These are phyloP conservation scores for Litchi chinensis DNA, from an alignment of 345 rosid species.

Conservation along the genomic window DNA sequence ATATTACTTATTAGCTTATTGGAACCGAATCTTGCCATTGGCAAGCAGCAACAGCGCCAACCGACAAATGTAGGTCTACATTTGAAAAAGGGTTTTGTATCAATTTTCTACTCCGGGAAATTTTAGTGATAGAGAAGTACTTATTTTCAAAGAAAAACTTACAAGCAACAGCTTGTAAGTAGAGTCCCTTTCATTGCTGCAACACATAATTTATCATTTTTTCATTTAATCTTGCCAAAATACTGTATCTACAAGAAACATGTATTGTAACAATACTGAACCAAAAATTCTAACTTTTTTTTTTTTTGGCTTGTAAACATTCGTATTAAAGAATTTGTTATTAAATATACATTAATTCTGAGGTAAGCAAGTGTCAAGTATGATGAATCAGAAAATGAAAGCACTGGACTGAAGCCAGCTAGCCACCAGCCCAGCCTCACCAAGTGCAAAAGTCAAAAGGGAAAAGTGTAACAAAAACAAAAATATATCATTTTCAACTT, in stretches of 20 bases:
- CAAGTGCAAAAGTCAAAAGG: slow-evolving; percentile 12
- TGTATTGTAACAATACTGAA: too few species aligned
- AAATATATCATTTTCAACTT: not conserved
- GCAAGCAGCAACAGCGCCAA: too few species aligned
- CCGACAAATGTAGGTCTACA: not conserved
- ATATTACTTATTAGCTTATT: too few species aligned
- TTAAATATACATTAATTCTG: not conserved
- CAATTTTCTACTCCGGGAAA: not conserved
- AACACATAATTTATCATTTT: too few species aligned
- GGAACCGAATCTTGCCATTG: too few species aligned
- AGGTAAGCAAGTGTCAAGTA: not conserved
- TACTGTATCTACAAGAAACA: not conserved
- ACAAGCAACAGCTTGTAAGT: not conserved
- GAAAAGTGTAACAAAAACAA: not conserved
- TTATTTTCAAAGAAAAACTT: not conserved
- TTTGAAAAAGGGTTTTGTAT: not conserved
- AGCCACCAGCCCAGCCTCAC: not conserved
- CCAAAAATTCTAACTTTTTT: too few species aligned
- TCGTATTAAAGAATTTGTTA: too few species aligned
- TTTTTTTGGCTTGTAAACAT: too few species aligned
- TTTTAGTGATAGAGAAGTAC: not conserved
- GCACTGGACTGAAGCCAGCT: not conserved
- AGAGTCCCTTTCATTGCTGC: not conserved
- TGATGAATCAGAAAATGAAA: not conserved
- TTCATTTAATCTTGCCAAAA: not conserved